These are phyloP conservation scores for Candida ascalaphidarum DNA, from an alignment of 805 yeast species.

Conservation along the genomic window DNA sequence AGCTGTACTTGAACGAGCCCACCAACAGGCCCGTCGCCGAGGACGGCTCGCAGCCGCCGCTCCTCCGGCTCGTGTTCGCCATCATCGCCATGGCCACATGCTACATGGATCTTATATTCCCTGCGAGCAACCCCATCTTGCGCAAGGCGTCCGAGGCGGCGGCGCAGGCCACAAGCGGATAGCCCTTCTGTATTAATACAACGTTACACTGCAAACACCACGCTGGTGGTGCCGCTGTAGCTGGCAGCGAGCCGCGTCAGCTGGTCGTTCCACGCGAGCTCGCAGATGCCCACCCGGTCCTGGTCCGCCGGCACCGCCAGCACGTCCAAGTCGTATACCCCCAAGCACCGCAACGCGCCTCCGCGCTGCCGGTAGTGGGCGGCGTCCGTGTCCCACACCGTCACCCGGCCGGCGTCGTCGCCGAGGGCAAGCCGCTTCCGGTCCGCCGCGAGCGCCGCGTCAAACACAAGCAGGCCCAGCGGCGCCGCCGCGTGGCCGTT, in stretches of 20 bases:
- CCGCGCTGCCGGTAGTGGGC: constrained; percentile 4
- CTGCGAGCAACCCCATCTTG: constrained; percentile 33
- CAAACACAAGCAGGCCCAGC: constrained; percentile 49
- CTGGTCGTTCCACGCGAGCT: constrained; percentile 25
- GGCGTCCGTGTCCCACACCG: constrained; percentile 38
- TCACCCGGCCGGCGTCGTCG: constrained; percentile 52
- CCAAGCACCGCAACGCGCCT: constrained; percentile 18
- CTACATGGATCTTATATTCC: constrained; percentile 45
- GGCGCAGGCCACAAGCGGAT: too few species aligned
- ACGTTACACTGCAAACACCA: constrained; percentile 7
- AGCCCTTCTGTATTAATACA: too few species aligned
- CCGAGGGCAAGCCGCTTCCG: constrained; percentile 49
- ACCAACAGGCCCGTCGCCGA: constrained; percentile 18
- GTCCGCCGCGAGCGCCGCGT: constrained; percentile 45
- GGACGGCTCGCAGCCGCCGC: constrained; percentile 32
- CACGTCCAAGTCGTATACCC: constrained; percentile 9
- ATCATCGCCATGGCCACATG: constrained; percentile 42
- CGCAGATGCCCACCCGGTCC: constrained; percentile 24
- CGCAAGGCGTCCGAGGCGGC: too few species aligned
- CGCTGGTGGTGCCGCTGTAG: constrained; percentile 22
- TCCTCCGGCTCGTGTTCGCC: constrained; percentile 39
- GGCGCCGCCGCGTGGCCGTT: constrained; percentile 7
- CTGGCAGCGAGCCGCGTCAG: constrained; percentile 20
- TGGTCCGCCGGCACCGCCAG: constrained; percentile 2
- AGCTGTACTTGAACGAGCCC: constrained; percentile 39